Base-by-base conservation (phyloP, 2,329 filamentous ascomycete species). In the Plectosphaerella plurivora region DNA sequence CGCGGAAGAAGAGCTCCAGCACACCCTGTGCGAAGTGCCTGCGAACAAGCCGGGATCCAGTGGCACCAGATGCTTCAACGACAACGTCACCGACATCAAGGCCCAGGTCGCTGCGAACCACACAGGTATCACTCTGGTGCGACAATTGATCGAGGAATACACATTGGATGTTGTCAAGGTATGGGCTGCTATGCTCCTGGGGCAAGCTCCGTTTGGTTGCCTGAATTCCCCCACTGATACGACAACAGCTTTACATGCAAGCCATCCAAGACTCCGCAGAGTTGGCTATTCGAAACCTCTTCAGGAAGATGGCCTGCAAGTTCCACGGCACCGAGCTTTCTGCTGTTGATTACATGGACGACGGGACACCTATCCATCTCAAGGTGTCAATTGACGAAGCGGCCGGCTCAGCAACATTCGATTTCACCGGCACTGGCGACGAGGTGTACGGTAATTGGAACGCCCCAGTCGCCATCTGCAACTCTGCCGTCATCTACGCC, bases 71-170 rank as follows among this genome's bases (percentile, higher is more conserved):
- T 91, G 89, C 63, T 74, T 95, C 1, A 84, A 82, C 10, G 91
- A 96, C 67, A 95, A 95, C 64, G 76, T 95, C 58, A 92, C 90
- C 50, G 91, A 95, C 64, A 76, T 96, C 41, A 91, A 92, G 67
- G 91, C 91, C 0, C 90, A 95, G 65, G 86, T 94, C 12, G 89
- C 91, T 0, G 89, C 90, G 12, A 95, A 96, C 62, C 87, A 91
- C 60, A 91, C 91, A 60, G 91, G 91, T 9, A 93, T 93, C 60
- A 82, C 82, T 41, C 74, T 93, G 16, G 90, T 92, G 57, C 80
- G 78, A 44, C 76, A 79, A 0, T 72, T 93, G 2, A 90, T 92
- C 57, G 78, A 81, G 24, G 88, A 93, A 60, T 91, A 90, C 60
- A 82, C 84, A 8, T 81, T 88, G 44, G 74, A 83, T 6, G 84